These are phyloP conservation scores for Crithidia thermophila DNA, from an alignment of 208 protist species.

Conservation along the genomic window DNA sequence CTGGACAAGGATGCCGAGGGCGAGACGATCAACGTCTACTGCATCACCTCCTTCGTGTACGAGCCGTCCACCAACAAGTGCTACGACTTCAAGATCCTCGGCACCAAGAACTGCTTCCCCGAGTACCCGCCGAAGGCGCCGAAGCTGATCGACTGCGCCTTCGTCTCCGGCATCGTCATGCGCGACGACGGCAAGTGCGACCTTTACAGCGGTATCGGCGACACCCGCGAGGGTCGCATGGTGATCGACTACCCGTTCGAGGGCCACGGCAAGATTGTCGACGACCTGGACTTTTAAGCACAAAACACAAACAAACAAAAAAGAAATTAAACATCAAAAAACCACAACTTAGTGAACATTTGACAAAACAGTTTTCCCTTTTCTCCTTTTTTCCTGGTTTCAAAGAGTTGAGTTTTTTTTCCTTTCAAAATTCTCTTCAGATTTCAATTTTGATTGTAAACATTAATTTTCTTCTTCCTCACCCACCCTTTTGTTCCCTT, in stretches of 20 bases:
- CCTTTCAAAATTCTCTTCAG: too few relatives aligned
- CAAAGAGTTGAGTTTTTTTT: too few relatives aligned
- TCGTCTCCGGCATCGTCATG: slow-evolving; percentile 67
- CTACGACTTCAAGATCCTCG: slow-evolving; percentile 62
- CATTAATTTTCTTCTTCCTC: slow-evolving; percentile 1
- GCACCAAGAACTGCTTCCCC: slow-evolving; percentile 63
- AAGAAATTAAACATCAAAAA: too few relatives aligned
- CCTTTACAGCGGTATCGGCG: slow-evolving; percentile 71
- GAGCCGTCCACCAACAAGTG: slow-evolving; percentile 52
- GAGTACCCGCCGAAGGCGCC: slow-evolving; percentile 55
- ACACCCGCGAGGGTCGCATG: slow-evolving; percentile 65
- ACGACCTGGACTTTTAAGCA: slow-evolving; percentile 46
- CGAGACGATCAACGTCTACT: slow-evolving; percentile 56
- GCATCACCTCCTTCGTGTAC: slow-evolving; percentile 66
- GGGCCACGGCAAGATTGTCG: slow-evolving; percentile 52
- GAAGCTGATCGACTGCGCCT: slow-evolving; percentile 67
- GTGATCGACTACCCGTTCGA: slow-evolving; percentile 75
- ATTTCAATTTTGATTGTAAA: slow-evolving; percentile 3
- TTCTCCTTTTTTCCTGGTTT: slow-evolving; percentile 3
- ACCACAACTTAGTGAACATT: background rate
- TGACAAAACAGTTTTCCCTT: slow-evolving; percentile 4
- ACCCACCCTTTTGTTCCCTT: slow-evolving; percentile 1
- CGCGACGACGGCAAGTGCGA: slow-evolving; percentile 70
- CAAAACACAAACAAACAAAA: background rate
- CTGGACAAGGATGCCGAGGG: slow-evolving; percentile 35